phyloP scores from a whole-genome alignment of 345 rosid species.

The Zanthoxylum bungeanum region DNA sequence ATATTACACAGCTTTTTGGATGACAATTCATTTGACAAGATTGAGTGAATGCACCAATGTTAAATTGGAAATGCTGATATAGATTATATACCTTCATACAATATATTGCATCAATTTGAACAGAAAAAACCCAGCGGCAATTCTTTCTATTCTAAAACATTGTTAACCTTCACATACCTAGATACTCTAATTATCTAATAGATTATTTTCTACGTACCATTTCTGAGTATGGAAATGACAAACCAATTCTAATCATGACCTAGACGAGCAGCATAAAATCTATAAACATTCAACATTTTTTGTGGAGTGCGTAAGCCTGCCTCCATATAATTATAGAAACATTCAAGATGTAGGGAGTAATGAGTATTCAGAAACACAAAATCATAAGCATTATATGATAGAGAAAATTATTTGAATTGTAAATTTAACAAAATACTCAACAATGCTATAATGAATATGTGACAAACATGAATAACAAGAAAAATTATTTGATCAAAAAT shows the following conservation, averaged over 20 bases:
- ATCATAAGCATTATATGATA: not conserved
- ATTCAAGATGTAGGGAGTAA: not conserved
- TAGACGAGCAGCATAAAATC: not conserved
- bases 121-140: not conserved
- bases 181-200: not conserved
- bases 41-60: not conserved
- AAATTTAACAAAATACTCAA: not conserved
- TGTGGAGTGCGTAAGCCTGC: not conserved
- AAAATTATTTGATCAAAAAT: not conserved
- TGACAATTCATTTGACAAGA: not conserved
- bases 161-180: not conserved
- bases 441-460: not conserved
- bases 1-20: not conserved
- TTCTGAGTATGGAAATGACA: not conserved
- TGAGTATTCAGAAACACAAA: not conserved
- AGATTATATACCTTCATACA: not conserved
- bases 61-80: not conserved
- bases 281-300: not conserved
- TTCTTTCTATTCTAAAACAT: not conserved
- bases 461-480: not conserved
- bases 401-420: not conserved
- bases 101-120: not conserved
- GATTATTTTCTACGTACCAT: not conserved
- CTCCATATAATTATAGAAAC: not conserved
- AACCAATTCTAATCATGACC: not conserved